A percentile compares a stretch with the other conserved stretches of the same genome.
These are phyloP conservation scores for Neurospora sp. DNA, from an alignment of 495 filamentous ascomycete species.

Conservation along the genomic window DNA sequence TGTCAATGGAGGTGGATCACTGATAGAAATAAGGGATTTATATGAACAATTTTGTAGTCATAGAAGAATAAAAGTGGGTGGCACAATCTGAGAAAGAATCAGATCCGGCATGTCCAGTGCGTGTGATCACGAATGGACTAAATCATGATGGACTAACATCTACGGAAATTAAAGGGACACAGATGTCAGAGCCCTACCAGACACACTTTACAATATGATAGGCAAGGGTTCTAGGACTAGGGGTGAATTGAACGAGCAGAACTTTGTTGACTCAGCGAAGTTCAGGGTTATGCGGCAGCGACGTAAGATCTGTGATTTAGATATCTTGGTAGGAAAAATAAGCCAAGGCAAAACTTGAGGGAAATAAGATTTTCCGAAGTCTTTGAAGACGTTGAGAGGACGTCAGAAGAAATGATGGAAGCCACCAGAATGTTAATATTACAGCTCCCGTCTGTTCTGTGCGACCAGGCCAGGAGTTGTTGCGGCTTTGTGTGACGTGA, in stretches of 20 bases:
- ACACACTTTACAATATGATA: too few species aligned
- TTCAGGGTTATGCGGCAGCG: background rate
- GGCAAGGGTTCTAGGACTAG: too few species aligned
- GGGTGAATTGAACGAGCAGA: background rate
- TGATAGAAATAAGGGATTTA: background rate
- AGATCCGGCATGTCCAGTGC: background rate
- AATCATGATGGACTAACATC: background rate
- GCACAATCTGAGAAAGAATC: background rate
- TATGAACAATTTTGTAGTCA: background rate
- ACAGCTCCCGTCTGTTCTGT: background rate
- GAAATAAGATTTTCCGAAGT: background rate
- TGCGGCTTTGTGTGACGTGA: background rate
- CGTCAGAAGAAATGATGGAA: background rate
- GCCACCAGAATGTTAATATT: background rate
- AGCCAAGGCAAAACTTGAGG: background rate
- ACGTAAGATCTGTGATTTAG: background rate
- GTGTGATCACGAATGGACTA: background rate
- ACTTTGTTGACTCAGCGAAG: background rate
- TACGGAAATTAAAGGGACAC: background rate
- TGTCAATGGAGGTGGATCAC: background rate
- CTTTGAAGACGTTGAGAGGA: background rate
- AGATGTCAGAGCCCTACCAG: background rate
- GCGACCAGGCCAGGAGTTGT: background rate
- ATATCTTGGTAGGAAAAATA: background rate
- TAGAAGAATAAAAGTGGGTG: background rate